Conservation (phyloP, 306 rosid genomes). For the Castanea mollissima region DNA sequence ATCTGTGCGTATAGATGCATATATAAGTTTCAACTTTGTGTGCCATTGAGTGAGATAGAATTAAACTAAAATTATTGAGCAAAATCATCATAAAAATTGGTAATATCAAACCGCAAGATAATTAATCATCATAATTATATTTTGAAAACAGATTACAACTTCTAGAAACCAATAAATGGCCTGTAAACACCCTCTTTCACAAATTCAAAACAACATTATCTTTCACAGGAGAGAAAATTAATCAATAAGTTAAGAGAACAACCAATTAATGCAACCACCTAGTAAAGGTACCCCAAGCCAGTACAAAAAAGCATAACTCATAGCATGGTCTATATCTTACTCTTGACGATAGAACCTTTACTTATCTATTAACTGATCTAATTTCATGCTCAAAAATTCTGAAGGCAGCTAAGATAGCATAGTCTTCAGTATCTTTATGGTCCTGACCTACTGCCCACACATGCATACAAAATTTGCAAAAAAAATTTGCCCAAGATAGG, state of each 20-base stretch:
- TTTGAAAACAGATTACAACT: not conserved
- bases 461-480: not conserved
- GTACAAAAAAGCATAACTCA: not conserved
- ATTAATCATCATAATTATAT: not conserved
- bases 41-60: not conserved
- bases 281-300: not conserved
- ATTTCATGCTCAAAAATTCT: not conserved
- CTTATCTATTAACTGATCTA: not conserved
- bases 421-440: not conserved
- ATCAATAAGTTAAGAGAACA: conserved; percentile 8
- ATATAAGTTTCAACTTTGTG: not conserved
- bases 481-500: not conserved
- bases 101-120: not conserved
- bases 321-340: not conserved
- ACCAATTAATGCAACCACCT: not conserved
- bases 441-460: not conserved
- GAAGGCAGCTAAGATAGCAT: not conserved
- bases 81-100: not conserved
- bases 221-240: not conserved
- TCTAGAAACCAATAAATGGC: conserved; percentile 8
- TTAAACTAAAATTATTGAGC: not conserved
- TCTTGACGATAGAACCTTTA: not conserved
- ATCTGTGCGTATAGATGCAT: not conserved
- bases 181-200: not conserved
- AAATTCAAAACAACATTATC: not conserved